phyloP scores from a whole-genome alignment of 2,329 filamentous ascomycete species.

The Leptographium wingfieldii region DNA sequence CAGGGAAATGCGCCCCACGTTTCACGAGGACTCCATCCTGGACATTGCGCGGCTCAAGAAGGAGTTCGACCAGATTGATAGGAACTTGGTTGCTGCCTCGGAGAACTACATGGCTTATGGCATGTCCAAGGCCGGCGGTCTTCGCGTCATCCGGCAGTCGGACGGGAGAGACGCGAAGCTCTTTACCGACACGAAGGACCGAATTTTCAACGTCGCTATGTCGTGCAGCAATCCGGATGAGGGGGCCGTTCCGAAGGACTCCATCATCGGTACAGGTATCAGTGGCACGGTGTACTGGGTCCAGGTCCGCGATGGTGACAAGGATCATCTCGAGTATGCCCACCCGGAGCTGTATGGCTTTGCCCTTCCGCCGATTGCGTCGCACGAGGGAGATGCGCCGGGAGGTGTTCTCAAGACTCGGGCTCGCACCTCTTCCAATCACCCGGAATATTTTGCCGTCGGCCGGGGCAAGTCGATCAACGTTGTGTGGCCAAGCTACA shows the following conservation, averaged over 20 bases:
- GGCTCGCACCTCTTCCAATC: constrained; percentile 75
- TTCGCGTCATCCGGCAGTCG: constrained; percentile 88
- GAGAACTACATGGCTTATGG: constrained; percentile 89
- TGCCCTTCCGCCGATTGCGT: constrained; percentile 73
- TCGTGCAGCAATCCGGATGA: constrained; percentile 53
- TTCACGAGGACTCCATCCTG: constrained; percentile 72
- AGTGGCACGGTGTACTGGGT: constrained; percentile 97
- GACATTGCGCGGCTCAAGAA: constrained; percentile 93
- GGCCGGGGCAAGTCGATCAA: constrained; percentile 93
- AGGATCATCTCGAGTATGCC: constrained; percentile 66
- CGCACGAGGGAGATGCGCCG: constrained; percentile 79
- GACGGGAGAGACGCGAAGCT: constrained; percentile 85
- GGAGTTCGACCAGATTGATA: constrained; percentile 94
- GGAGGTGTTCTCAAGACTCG: constrained; percentile 92
- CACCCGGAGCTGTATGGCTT: constrained; percentile 78
- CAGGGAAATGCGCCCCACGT: constrained; percentile 43
- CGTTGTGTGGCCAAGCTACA: constrained; percentile 60
- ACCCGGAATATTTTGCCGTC: constrained; percentile 89
- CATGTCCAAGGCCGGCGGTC: constrained; percentile 82
- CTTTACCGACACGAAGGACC: constrained; percentile 82
- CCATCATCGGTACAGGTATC: constrained; percentile 83
- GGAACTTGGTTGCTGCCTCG: constrained; percentile 80
- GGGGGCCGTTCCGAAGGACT: constrained; percentile 50
- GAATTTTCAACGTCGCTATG: constrained; percentile 86
- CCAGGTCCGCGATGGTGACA: constrained; percentile 60